Conservation (phyloP, 2,329 filamentous ascomycete genomes). For the Didymella pinodella region DNA sequence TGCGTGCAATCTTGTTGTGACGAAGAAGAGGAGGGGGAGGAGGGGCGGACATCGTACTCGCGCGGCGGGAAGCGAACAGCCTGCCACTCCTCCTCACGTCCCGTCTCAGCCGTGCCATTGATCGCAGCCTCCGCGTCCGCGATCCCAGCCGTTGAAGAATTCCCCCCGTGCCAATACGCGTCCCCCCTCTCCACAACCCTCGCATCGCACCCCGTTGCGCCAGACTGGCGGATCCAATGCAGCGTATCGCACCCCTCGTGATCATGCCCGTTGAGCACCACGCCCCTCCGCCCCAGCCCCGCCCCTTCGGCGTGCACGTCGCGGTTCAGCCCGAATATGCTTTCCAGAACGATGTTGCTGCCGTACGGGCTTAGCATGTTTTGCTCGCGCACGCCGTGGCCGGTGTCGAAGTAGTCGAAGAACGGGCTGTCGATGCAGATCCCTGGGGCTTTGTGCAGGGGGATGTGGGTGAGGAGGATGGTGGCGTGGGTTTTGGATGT, state of each 20-base stretch:
- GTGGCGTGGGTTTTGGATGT: constrained; percentile 73
- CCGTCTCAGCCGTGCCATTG: neutral
- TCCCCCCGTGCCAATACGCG: constrained; percentile 23
- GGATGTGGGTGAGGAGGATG: constrained; percentile 89
- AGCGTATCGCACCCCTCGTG: constrained; percentile 92
- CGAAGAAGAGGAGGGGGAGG: too few relatives aligned
- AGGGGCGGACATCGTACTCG: constrained; percentile 48
- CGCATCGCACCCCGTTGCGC: constrained; percentile 23
- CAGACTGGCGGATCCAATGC: constrained; percentile 65
- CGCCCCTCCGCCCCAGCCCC: constrained; percentile 74
- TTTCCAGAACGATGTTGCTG: constrained; percentile 76
- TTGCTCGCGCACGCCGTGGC: constrained; percentile 82
- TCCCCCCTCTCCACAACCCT: constrained; percentile 21
- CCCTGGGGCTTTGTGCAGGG: constrained; percentile 82
- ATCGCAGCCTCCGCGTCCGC: too few relatives aligned
- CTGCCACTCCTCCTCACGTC: neutral
- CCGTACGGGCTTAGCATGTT: constrained; percentile 82
- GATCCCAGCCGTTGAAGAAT: neutral
- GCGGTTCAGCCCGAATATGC: constrained; percentile 79
- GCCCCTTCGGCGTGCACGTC: constrained; percentile 64
- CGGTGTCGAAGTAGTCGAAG: constrained; percentile 76
- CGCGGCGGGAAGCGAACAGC: constrained; percentile 32
- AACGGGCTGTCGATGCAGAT: constrained; percentile 85
- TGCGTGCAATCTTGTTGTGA: constrained; percentile 21
- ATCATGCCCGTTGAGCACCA: constrained; percentile 93